A percentile compares a stretch with the other conserved stretches of the same genome.
Conservation (phyloP, 1,284 basidiomycete genomes). For the Melampsora abietis-canadensis region DNA sequence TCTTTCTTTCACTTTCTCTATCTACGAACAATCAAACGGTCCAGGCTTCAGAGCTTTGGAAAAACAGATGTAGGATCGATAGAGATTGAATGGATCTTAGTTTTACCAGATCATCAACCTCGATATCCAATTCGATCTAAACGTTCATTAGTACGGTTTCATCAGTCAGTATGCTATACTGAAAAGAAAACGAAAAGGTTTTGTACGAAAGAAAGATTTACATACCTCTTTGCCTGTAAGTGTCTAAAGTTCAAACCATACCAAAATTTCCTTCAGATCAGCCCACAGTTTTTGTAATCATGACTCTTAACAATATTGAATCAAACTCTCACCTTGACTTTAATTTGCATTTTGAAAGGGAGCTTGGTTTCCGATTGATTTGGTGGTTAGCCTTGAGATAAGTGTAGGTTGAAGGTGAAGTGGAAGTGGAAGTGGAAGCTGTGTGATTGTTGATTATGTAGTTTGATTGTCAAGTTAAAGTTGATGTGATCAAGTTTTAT, state of each 20-base stretch:
- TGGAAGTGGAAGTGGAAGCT: not conserved
- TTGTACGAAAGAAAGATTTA: not conserved
- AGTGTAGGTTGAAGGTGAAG: not conserved
- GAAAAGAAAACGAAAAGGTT: not conserved
- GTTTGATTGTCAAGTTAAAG: not conserved
- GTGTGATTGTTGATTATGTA: not conserved
- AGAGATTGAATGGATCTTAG: not conserved
- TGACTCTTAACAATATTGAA: not conserved
- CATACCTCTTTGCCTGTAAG: conserved; percentile 37
- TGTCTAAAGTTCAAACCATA: conserved; percentile 3
- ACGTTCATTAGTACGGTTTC: too few relatives aligned
- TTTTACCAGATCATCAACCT: conserved; percentile 32
- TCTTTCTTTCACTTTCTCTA: conserved; percentile 92
- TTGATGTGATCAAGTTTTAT: too few relatives aligned
- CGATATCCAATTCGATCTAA: conserved; percentile 41
- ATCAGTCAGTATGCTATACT: not conserved
- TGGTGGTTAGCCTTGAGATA: not conserved
- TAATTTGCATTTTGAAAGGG: conserved; percentile 30
- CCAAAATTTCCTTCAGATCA: not conserved
- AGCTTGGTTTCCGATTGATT: too few relatives aligned
- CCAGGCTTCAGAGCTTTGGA: not conserved
- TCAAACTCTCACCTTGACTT: conserved; percentile 29
- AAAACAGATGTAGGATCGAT: not conserved
- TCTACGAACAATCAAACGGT: conserved; percentile 58
- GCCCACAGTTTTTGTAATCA: not conserved